A percentile compares a stretch with the other conserved stretches of the same genome.
Conservation (phyloP, 768 basidiomycete genomes). For the Cyclocybe cylindracea region DNA sequence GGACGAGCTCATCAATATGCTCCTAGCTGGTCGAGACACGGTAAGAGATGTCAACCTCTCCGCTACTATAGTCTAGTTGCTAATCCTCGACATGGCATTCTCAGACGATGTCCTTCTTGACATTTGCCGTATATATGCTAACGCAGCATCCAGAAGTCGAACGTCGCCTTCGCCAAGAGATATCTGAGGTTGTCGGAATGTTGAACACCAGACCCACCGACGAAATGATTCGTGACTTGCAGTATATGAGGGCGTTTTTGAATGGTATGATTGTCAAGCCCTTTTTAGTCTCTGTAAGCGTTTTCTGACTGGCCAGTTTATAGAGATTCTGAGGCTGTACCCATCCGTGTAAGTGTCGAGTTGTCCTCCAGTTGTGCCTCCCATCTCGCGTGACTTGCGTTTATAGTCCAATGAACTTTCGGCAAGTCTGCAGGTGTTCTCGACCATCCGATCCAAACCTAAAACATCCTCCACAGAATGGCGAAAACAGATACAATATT, state of each 20-base stretch:
- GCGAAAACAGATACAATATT: conserved; percentile 27
- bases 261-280: conserved; percentile 27
- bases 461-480: too few species aligned
- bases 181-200: conserved; percentile 39
- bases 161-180: conserved; percentile 39
- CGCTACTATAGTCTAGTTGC: neutral
- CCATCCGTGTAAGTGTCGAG: conserved; percentile 31
- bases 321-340: conserved; percentile 46
- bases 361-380: neutral
- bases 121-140: conserved; percentile 46
- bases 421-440: conserved; percentile 17
- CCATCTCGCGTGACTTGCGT: neutral
- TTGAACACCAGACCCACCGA: conserved; percentile 34
- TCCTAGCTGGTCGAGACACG: conserved; percentile 61
- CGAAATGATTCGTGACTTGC: conserved; percentile 49
- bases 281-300: neutral
- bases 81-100: neutral
- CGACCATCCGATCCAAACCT: neutral
- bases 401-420: neutral
- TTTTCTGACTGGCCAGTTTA: neutral
- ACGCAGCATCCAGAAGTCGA: conserved; percentile 43
- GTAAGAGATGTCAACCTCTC: conserved; percentile 18
- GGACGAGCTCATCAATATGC: conserved; percentile 42
- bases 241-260: conserved; percentile 34
- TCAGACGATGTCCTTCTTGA: conserved; percentile 41